A percentile compares a stretch with the other conserved stretches of the same genome.
Evolutionary conservation across 148 eudicot genomes (phyloP).

Genomic region (Camellia lanceoleosa): DNA sequence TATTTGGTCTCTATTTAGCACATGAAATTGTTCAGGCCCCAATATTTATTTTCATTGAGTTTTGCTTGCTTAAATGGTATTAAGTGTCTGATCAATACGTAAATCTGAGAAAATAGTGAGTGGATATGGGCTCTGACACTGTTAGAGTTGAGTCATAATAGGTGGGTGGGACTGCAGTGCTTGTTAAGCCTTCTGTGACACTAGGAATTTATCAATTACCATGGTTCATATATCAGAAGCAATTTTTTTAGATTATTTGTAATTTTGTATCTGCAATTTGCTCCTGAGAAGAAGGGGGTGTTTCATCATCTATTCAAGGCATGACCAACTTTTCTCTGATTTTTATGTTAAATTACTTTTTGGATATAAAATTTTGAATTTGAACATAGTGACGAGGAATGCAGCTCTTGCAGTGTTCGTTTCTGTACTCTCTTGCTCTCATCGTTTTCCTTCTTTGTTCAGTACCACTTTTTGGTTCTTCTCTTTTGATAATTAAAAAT

Average conservation of each 20-base stretch:
- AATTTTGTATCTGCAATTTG: no score
- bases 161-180: not conserved
- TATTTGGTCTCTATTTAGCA: not conserved
- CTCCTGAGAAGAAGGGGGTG: not conserved
- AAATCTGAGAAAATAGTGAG: not conserved
- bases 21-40: not conserved
- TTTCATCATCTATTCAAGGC: not conserved
- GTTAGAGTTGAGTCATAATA: not conserved
- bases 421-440: not conserved
- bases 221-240: not conserved
- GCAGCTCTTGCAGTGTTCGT: not conserved
- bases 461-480: not conserved
- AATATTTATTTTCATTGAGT: not conserved
- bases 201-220: not conserved
- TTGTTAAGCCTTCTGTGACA: not conserved
- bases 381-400: not conserved
- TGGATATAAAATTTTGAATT: slow-evolving; percentile 1
- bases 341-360: not conserved
- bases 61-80: not conserved
- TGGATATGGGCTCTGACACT: not conserved
- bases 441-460: not conserved
- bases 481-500: not conserved
- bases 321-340: not conserved
- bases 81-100: not conserved
- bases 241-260: not conserved